Base-by-base conservation (phyloP, 1,284 basidiomycete species). In the Vanrija sp. region DNA sequence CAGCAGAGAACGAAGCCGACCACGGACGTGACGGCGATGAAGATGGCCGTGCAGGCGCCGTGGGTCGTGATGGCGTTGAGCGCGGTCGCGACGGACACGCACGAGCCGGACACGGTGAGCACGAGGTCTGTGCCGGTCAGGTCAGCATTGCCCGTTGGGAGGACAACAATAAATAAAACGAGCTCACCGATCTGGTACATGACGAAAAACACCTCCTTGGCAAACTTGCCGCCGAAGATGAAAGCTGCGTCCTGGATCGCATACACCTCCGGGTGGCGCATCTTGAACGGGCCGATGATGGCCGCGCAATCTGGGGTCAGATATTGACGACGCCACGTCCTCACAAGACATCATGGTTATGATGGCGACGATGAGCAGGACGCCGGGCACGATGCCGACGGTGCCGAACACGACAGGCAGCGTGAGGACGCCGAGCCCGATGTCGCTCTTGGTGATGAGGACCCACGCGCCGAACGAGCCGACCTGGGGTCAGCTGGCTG, bases 361-460 rank as follows among this genome's bases (percentile, higher is more conserved):
- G 4, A 72, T 51, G 16, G 58, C 46, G 14, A 70, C 8, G 23
- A 72, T 50, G 38, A 67, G 42, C 12, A 70, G 52, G 18, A 67
- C 44, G 12, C 71, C 71, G 1, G 69, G 68, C 1, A 68, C 62
- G 12, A 63, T 46, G 2, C 68, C 65, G 12, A 68, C 53, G 0
- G 62, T 58, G 25, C 66, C 54, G 14, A 71, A 56, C 3, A 67
- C 65, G 1, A 62, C 47, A 3, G 71, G 71, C 40, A 69, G 57
- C 2, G 60, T 57, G 16, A 68, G 51, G 0, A 71, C 65, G 49
- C 67, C 68, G 26, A 71, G 54, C 15, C 65, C 70, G 44, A 72
- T 64, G 46, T 66, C 65, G 3, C 58, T 55, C 55, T 64, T 55
- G 21, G 62, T 54, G 18, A 53, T 46, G 19, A 68, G 54, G 9